These are phyloP conservation scores for Nemania diffusa DNA, from an alignment of 2,329 filamentous ascomycete genomes.

Conservation along the genomic window DNA sequence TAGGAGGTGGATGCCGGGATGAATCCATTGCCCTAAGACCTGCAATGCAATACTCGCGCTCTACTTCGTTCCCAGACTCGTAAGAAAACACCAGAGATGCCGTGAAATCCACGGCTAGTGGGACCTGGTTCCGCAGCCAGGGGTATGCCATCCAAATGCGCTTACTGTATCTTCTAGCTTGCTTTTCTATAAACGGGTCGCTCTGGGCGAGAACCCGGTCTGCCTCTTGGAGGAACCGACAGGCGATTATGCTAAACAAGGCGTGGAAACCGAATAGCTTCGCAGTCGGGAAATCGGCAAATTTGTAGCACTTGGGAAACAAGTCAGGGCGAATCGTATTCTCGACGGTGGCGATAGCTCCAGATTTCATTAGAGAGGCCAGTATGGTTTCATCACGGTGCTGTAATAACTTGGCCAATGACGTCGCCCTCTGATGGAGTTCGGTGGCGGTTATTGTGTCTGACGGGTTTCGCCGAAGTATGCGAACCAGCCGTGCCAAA, in stretches of 20 bases:
- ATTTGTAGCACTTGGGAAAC: constrained; percentile 42
- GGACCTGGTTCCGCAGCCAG: constrained; percentile 42
- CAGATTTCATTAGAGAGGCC: constrained; percentile 32
- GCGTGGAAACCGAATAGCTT: constrained; percentile 44
- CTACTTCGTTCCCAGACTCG: constrained; percentile 42
- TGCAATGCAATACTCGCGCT: constrained; percentile 40
- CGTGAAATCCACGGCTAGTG: constrained; percentile 44
- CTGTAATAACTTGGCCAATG: constrained; percentile 39
- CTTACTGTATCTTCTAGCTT: constrained; percentile 40
- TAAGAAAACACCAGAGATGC: constrained; percentile 43
- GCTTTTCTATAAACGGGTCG: constrained; percentile 36
- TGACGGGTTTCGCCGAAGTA: constrained; percentile 37
- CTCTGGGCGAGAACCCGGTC: constrained; percentile 35
- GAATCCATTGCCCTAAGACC: constrained; percentile 43
- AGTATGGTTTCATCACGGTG: constrained; percentile 39
- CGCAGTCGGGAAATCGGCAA: constrained; percentile 43
- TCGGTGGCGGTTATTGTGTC: constrained; percentile 42
- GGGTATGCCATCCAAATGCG: constrained; percentile 44
- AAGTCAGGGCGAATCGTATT: constrained; percentile 37
- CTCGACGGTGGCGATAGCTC: constrained; percentile 40
- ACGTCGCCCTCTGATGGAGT: constrained; percentile 37
- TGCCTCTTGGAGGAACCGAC: constrained; percentile 43
- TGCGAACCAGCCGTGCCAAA: constrained; percentile 39
- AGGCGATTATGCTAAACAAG: constrained; percentile 41
- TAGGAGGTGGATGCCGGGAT: constrained; percentile 43